phyloP scores from a whole-genome alignment of 2,329 filamentous ascomycete genomes.

The Trichocomaceae sp. region DNA sequence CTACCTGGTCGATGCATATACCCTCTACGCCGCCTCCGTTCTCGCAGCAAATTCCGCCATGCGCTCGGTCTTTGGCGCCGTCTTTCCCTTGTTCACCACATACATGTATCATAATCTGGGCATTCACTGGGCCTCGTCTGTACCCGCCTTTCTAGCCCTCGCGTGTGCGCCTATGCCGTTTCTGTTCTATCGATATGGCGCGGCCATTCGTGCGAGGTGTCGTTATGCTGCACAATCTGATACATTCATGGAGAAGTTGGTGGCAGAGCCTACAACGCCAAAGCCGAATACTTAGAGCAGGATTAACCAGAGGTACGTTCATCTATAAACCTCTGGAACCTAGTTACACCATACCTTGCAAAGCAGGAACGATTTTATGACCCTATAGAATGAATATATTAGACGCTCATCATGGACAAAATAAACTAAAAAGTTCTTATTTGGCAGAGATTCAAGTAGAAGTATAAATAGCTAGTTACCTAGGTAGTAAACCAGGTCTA shows the following conservation, averaged over 20 bases:
- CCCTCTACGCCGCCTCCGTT: slow-evolving; percentile 23
- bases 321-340: not conserved
- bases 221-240: slow-evolving; percentile 34
- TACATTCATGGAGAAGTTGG: slow-evolving; percentile 32
- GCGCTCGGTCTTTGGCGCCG: slow-evolving; percentile 26
- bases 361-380: not conserved
- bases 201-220: slow-evolving; percentile 33
- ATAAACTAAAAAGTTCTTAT: not conserved
- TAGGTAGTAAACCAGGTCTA: no score
- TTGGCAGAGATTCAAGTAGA: not conserved
- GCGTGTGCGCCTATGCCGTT: slow-evolving; percentile 39
- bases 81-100: slow-evolving; percentile 36
- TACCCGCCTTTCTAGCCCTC: slow-evolving; percentile 42
- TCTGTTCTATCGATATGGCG: slow-evolving; percentile 38
- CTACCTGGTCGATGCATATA: slow-evolving; percentile 29
- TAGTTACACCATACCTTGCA: no score
- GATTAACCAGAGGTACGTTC: not conserved
- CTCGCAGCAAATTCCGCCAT: slow-evolving; percentile 30
- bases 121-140: slow-evolving; percentile 43
- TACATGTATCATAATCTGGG: slow-evolving; percentile 41
- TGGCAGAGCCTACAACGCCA: not conserved
- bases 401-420: not conserved
- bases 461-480: not conserved
- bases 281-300: not conserved
- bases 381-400: not conserved